phyloP scores from a whole-genome alignment of 352 stramenopile genomes.

The Globisporangium mamillatum region DNA sequence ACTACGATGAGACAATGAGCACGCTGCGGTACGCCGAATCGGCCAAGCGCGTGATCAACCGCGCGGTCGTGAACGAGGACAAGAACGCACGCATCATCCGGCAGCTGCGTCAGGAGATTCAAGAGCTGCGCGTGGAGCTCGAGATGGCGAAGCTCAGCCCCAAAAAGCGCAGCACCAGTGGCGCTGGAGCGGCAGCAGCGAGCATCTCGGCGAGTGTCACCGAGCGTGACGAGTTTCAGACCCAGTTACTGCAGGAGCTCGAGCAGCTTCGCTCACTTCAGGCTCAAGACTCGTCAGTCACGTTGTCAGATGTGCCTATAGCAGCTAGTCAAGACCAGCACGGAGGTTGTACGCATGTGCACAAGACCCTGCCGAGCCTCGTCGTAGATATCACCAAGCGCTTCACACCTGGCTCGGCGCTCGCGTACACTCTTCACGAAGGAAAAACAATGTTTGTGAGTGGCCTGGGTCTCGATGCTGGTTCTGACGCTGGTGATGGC shows the following conservation, averaged over 20 bases:
- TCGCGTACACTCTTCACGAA: constrained; percentile 45
- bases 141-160: constrained; percentile 27
- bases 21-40: constrained; percentile 82
- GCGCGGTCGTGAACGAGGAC: constrained; percentile 80
- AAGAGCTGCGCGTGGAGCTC: constrained; percentile 48
- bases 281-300: neutral
- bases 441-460: constrained; percentile 46
- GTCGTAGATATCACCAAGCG: constrained; percentile 43
- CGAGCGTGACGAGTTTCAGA: constrained; percentile 50
- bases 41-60: constrained; percentile 82
- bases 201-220: constrained; percentile 28
- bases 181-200: constrained; percentile 22
- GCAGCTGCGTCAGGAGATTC: constrained; percentile 70
- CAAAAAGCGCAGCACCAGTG: constrained; percentile 23
- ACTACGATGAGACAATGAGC: constrained; percentile 86
- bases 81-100: constrained; percentile 78
- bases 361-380: constrained; percentile 38
- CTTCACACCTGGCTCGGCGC: constrained; percentile 24
- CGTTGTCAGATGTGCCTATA: neutral
- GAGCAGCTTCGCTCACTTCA: constrained; percentile 41
- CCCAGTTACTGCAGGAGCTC: constrained; percentile 45
- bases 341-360: constrained; percentile 19
- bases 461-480: constrained; percentile 14
- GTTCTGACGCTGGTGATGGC: constrained; percentile 16
- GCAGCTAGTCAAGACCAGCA: neutral